These are phyloP conservation scores for Naganishia vishniacii DNA, from an alignment of 768 basidiomycete species.

Conservation along the genomic window DNA sequence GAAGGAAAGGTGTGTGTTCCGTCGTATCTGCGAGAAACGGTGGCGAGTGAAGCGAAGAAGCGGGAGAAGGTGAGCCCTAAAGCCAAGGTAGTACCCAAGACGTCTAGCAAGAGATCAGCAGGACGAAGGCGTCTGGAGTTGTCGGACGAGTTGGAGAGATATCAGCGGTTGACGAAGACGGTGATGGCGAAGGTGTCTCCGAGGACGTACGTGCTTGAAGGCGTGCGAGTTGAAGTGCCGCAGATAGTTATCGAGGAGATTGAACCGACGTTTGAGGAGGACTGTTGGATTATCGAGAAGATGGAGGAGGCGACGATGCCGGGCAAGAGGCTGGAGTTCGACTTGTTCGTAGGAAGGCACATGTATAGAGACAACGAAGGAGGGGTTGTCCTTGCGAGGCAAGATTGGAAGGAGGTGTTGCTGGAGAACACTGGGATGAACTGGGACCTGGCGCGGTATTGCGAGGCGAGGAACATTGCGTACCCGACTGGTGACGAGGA, in stretches of 20 bases:
- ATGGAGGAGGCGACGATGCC: not conserved
- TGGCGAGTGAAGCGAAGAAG: not conserved
- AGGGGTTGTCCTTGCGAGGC: not conserved
- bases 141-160: not conserved
- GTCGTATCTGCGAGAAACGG: conserved; percentile 5
- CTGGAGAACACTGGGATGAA: not conserved
- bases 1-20: not conserved
- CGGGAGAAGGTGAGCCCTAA: not conserved
- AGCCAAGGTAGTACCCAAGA: not conserved
- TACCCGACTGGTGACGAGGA: not conserved
- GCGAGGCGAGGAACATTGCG: not conserved
- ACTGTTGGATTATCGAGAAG: too few species aligned
- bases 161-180: conserved; percentile 1
- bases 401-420: conserved; percentile 4
- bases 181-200: not conserved
- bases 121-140: not conserved
- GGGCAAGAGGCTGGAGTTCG: not conserved
- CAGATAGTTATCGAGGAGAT: not conserved
- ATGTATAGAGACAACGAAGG: not conserved
- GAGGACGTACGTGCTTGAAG: not conserved
- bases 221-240: not conserved
- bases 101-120: not conserved
- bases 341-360: conserved; percentile 3
- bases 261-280: not conserved
- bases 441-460: not conserved